Conservation (phyloP, 306 rosid genomes). For the Medicago lupulina region DNA sequence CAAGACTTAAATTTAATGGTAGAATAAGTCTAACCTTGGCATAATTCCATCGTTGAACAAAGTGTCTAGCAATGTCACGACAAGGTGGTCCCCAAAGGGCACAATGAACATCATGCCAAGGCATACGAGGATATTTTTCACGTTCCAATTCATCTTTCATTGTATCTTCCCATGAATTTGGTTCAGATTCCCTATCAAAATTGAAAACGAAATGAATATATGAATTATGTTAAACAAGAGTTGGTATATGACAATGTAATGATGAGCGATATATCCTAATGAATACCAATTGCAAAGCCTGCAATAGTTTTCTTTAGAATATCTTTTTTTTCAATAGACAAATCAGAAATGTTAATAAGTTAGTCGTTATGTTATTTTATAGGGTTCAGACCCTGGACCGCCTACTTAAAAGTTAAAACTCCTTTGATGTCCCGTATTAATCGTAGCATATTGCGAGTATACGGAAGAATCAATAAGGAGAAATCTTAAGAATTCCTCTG, state of each 20-base stretch:
- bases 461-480: background rate
- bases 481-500: background rate
- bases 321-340: background rate
- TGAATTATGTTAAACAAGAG: slow-evolving; percentile 29
- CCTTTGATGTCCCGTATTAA: background rate
- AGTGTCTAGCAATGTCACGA: slow-evolving; percentile 97
- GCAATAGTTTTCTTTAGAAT: slow-evolving; percentile 25
- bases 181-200: slow-evolving; percentile 88
- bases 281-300: slow-evolving; percentile 32
- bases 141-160: slow-evolving; percentile 98
- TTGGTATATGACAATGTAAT: slow-evolving; percentile 24
- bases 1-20: slow-evolving; percentile 30
- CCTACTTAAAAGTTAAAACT: background rate
- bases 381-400: background rate
- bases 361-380: background rate
- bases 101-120: slow-evolving; percentile 99
- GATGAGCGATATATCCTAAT: slow-evolving; percentile 22
- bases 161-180: slow-evolving; percentile 98
- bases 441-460: background rate
- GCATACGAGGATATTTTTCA: slow-evolving; percentile 91
- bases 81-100: slow-evolving; percentile 99
- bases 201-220: slow-evolving; percentile 32
- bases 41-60: slow-evolving; percentile 99
- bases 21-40: slow-evolving; percentile 71
- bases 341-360: background rate